These are phyloP conservation scores for Aspergillus hortae DNA, from an alignment of 2,329 filamentous ascomycete species.

Conservation along the genomic window DNA sequence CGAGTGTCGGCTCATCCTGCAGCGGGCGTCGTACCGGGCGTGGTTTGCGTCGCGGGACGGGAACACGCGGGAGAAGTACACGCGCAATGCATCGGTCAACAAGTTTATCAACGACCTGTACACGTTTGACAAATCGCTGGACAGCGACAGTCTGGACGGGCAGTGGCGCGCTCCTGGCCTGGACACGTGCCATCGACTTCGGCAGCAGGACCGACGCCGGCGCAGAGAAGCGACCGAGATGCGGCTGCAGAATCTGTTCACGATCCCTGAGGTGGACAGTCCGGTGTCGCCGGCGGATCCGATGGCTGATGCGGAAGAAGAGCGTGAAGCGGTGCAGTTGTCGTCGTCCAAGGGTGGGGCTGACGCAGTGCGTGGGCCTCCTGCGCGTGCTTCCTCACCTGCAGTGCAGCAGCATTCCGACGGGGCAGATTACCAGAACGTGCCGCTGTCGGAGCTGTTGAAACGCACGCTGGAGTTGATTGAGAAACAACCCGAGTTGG, in stretches of 20 bases:
- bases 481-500: slow-evolving; percentile 14
- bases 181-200: slow-evolving; percentile 18
- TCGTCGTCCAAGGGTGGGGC: not conserved
- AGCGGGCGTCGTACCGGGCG: slow-evolving; percentile 23
- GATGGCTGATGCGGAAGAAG: too few species aligned
- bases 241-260: slow-evolving; percentile 18
- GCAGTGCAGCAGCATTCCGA: not conserved
- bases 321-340: not conserved
- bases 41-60: slow-evolving; percentile 25
- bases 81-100: slow-evolving; percentile 11
- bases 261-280: slow-evolving; percentile 6
- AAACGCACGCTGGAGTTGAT: slow-evolving; percentile 11
- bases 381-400: not conserved
- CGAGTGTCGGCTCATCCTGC: slow-evolving; percentile 23
- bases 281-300: slow-evolving; percentile 1
- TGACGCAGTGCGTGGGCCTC: not conserved
- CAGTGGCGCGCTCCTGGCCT: slow-evolving; percentile 17
- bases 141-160: slow-evolving; percentile 11
- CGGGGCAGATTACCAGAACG: slow-evolving; percentile 7
- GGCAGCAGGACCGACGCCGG: slow-evolving; percentile 11
- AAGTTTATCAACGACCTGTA: slow-evolving; percentile 22
- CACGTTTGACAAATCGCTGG: slow-evolving; percentile 17
- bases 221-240: slow-evolving; percentile 11
- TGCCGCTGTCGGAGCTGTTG: slow-evolving; percentile 14
- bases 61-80: slow-evolving; percentile 11